phyloP scores from a whole-genome alignment of 192 early-diverging fungal species.

The Coemansia sp. region DNA sequence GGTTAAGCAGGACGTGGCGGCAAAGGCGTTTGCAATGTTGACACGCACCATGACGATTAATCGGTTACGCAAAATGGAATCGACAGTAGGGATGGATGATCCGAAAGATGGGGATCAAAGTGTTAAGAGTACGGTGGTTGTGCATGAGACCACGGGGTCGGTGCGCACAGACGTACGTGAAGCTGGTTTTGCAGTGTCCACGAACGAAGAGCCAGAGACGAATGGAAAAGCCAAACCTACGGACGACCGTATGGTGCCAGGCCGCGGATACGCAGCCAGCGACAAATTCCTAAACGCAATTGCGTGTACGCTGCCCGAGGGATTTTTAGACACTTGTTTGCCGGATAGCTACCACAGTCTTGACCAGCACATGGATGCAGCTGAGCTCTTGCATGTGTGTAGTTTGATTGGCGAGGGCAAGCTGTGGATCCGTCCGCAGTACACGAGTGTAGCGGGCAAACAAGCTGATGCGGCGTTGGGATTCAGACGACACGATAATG shows the following conservation, averaged over 20 bases:
- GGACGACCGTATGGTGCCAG: conserved; percentile 34
- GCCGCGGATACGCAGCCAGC: conserved; percentile 31
- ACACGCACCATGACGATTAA: neutral
- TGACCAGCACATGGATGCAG: neutral
- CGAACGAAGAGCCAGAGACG: neutral
- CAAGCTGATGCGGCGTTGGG: conserved; percentile 12
- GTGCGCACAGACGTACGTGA: conserved; percentile 11
- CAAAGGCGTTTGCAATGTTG: neutral
- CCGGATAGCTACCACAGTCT: neutral
- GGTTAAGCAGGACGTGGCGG: neutral
- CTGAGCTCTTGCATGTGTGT: conserved; percentile 19
- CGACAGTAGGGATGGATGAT: conserved; percentile 26
- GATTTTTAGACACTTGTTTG: neutral
- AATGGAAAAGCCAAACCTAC: neutral
- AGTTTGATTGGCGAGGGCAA: conserved; percentile 20
- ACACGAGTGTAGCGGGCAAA: neutral
- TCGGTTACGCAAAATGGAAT: conserved; percentile 16
- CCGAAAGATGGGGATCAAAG: neutral
- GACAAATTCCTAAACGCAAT: conserved; percentile 31
- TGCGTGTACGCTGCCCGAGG: conserved; percentile 14
- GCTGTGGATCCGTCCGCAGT: conserved; percentile 36
- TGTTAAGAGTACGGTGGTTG: conserved; percentile 14
- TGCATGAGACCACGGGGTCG: conserved; percentile 32
- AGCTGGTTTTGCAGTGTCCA: neutral
- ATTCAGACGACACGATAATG: conserved; percentile 9